Evolutionary conservation across 2,329 filamentous ascomycete genomes (phyloP).

Genomic region (Grosmannia serpens): DNA sequence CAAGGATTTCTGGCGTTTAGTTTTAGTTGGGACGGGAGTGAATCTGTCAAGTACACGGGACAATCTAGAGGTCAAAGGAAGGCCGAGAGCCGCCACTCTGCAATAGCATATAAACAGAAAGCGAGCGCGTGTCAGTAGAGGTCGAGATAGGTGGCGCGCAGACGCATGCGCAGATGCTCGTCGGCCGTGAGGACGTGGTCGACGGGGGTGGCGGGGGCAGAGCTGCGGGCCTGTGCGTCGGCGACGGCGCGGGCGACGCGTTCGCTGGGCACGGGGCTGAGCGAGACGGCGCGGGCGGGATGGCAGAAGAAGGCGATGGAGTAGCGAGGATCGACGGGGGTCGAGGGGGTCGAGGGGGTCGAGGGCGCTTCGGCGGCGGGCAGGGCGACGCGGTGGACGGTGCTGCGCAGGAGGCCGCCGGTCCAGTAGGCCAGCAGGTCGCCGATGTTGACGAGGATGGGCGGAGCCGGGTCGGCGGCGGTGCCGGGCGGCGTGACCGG

Average conservation of each 20-base stretch:
- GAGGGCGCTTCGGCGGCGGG: conserved; percentile 26
- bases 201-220: conserved; percentile 1
- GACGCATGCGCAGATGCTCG: conserved; percentile 50
- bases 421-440: conserved; percentile 77
- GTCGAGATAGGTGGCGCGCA: conserved; percentile 46
- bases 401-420: conserved; percentile 72
- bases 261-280: conserved; percentile 50
- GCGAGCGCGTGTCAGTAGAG: conserved; percentile 29
- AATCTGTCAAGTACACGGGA: too few relatives aligned
- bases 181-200: conserved; percentile 48
- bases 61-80: too few relatives aligned
- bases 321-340: conserved; percentile 38
- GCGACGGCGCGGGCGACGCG: conserved; percentile 33
- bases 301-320: conserved; percentile 61
- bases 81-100: too few relatives aligned
- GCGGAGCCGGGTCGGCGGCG: conserved; percentile 48
- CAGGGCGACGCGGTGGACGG: conserved; percentile 81
- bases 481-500: conserved; percentile 53
- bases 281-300: conserved; percentile 38
- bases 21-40: not conserved
- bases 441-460: conserved; percentile 70
- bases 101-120: too few relatives aligned
- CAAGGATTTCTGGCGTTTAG: not conserved
- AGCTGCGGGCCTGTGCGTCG: conserved; percentile 5
- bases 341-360: conserved; percentile 32